Conservation (phyloP, 2,329 filamentous ascomycete genomes). For the Fusarium temperatum region DNA sequence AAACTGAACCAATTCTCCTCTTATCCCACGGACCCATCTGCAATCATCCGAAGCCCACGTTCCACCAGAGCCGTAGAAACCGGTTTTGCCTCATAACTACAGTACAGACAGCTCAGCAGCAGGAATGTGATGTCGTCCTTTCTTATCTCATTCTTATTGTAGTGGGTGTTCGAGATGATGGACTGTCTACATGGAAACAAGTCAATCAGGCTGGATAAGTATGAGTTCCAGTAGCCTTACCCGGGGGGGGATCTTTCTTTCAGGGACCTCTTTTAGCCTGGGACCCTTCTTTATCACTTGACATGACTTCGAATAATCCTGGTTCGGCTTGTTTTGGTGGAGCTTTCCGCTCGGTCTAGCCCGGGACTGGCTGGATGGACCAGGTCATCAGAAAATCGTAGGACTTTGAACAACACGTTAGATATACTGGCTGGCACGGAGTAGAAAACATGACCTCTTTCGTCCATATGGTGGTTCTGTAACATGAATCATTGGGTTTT, state of each 20-base stretch:
- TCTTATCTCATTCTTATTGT: not conserved
- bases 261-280: not conserved
- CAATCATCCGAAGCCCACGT: slow-evolving; percentile 33
- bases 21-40: slow-evolving; percentile 32
- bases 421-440: not conserved
- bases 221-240: not conserved
- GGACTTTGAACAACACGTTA: not conserved
- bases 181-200: not conserved
- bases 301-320: slow-evolving; percentile 15
- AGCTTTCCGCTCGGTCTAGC: slow-evolving; percentile 38
- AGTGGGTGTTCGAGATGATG: not conserved
- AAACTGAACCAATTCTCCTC: slow-evolving; percentile 19
- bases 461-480: not conserved
- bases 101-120: slow-evolving; percentile 4
- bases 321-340: slow-evolving; percentile 23
- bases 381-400: slow-evolving; percentile 25
- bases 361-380: slow-evolving; percentile 29
- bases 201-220: not conserved
- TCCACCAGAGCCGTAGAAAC: slow-evolving; percentile 33
- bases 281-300: slow-evolving; percentile 12
- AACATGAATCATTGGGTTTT: not conserved
- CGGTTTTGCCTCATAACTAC: slow-evolving; percentile 34
- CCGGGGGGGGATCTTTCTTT: not conserved
- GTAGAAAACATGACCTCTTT: not conserved
- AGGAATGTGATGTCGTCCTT: not conserved